Percentiles rank a stretch among this genome's conserved stretches.
These are phyloP conservation scores for Dryadomyces quercivorus DNA, from an alignment of 2,329 filamentous ascomycete genomes.

Conservation along the genomic window DNA sequence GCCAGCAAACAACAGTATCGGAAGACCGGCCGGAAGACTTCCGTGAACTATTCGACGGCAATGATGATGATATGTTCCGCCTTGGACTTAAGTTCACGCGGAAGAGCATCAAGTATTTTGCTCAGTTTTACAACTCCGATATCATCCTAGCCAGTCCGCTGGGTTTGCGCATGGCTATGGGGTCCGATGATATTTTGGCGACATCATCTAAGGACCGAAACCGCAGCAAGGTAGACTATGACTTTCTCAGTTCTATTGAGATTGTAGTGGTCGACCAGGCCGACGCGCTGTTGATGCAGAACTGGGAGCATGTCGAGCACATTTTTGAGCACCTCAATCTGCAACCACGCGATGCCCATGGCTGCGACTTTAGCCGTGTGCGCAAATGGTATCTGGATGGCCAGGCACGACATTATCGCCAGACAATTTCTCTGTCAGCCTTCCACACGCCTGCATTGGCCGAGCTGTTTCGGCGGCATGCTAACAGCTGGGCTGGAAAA, in stretches of 20 bases:
- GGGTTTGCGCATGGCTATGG: conserved; percentile 81
- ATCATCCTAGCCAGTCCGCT: conserved; percentile 87
- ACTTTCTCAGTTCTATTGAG: conserved; percentile 91
- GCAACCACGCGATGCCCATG: conserved; percentile 79
- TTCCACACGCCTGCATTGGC: conserved; percentile 86
- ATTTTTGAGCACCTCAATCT: conserved; percentile 86
- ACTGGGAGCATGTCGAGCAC: conserved; percentile 92
- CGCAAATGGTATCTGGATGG: conserved; percentile 88
- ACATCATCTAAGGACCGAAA: conserved; percentile 40
- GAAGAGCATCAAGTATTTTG: conserved; percentile 89
- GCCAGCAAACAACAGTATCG: conserved; percentile 38
- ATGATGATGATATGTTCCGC: conserved; percentile 95
- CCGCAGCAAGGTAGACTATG: conserved; percentile 50
- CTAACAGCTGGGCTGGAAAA: conserved; percentile 72
- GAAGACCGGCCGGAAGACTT: conserved; percentile 73
- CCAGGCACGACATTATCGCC: conserved; percentile 66
- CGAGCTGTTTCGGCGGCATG: conserved; percentile 60
- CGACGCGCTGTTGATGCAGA: conserved; percentile 91
- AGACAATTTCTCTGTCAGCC: conserved; percentile 69
- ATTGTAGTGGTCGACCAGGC: conserved; percentile 83
- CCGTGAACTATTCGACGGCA: conserved; percentile 78
- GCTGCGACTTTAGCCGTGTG: conserved; percentile 86
- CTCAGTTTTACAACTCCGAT: conserved; percentile 92
- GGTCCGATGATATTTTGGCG: conserved; percentile 48
- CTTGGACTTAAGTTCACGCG: conserved; percentile 94